These are phyloP conservation scores for Lactarius sanguifluus DNA, from an alignment of 768 basidiomycete genomes.

Conservation along the genomic window DNA sequence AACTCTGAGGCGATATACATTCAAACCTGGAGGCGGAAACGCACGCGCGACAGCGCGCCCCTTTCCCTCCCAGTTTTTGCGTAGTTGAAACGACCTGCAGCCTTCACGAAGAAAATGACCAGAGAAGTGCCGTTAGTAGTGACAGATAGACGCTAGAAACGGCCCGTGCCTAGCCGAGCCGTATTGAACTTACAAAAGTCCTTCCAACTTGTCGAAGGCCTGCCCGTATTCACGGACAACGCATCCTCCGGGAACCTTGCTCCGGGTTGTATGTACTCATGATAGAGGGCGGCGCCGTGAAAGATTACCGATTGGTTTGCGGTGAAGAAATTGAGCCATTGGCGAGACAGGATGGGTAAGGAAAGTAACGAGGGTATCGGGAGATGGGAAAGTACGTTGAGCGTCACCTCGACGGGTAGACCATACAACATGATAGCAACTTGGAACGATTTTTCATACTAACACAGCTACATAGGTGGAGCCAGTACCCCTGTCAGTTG, in stretches of 20 bases:
- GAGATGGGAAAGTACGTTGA: conserved; percentile 51
- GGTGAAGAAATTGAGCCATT: conserved; percentile 50
- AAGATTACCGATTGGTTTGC: conserved; percentile 53
- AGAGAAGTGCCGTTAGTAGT: background rate
- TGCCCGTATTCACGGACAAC: conserved; percentile 35
- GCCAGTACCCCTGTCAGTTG: too few species aligned
- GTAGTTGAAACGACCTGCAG: conserved; percentile 44
- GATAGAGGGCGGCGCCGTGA: conserved; percentile 53
- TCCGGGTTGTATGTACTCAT: conserved; percentile 45
- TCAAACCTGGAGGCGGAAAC: conserved; percentile 38
- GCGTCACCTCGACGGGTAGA: conserved; percentile 57
- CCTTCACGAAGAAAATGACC: conserved; percentile 39
- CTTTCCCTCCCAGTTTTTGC: conserved; percentile 55
- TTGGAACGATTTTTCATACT: background rate
- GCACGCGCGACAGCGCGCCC: conserved; percentile 43
- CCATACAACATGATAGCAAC: conserved; percentile 37
- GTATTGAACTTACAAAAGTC: conserved; percentile 50
- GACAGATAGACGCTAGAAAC: too few species aligned
- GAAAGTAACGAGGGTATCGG: conserved; percentile 45
- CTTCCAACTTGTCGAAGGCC: conserved; percentile 51
- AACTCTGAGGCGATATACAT: conserved; percentile 73
- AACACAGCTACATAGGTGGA: too few species aligned
- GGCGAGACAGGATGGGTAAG: conserved; percentile 41
- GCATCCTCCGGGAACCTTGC: conserved; percentile 37
- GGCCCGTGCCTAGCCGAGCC: background rate